These are phyloP conservation scores for Coemansia sp. DNA, from an alignment of 192 early-diverging fungal genomes.

Conservation along the genomic window DNA sequence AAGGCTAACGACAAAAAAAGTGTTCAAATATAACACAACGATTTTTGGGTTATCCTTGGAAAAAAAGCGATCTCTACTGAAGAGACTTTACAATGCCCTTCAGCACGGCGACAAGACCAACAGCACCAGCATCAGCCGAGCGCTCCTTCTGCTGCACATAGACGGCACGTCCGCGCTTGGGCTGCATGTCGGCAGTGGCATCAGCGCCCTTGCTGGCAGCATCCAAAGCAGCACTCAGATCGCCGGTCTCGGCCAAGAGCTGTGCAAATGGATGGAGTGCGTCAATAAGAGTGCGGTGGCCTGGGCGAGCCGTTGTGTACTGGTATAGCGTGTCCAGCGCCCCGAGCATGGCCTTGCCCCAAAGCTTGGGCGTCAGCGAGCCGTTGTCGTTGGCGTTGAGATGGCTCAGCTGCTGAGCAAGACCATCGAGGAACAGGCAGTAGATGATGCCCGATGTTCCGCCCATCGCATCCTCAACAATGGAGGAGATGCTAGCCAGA, in stretches of 20 bases:
- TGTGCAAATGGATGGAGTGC: slow-evolving; percentile 66
- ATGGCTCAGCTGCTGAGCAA: slow-evolving; percentile 56
- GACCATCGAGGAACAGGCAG: slow-evolving; percentile 71
- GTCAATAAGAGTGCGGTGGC: slow-evolving; percentile 76
- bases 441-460: slow-evolving; percentile 79
- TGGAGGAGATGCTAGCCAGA: slow-evolving; percentile 59
- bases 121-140: slow-evolving; percentile 63
- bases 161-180: slow-evolving; percentile 67
- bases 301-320: slow-evolving; percentile 71
- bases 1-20: not conserved
- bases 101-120: slow-evolving; percentile 60
- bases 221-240: slow-evolving; percentile 51
- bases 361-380: slow-evolving; percentile 37
- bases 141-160: slow-evolving; percentile 60
- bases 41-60: no score
- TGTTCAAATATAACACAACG: not conserved
- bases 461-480: slow-evolving; percentile 76
- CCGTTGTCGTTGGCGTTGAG: slow-evolving; percentile 21
- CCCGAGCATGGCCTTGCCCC: slow-evolving; percentile 57
- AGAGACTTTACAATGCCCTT: slow-evolving; percentile 54
- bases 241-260: slow-evolving; percentile 46
- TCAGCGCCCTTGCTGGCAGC: slow-evolving; percentile 58
- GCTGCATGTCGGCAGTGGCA: slow-evolving; percentile 58
- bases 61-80: slow-evolving; percentile 8
- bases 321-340: slow-evolving; percentile 62